These are phyloP conservation scores for Circinella minor DNA, from an alignment of 371 early-diverging fungal genomes.

Conservation along the genomic window DNA sequence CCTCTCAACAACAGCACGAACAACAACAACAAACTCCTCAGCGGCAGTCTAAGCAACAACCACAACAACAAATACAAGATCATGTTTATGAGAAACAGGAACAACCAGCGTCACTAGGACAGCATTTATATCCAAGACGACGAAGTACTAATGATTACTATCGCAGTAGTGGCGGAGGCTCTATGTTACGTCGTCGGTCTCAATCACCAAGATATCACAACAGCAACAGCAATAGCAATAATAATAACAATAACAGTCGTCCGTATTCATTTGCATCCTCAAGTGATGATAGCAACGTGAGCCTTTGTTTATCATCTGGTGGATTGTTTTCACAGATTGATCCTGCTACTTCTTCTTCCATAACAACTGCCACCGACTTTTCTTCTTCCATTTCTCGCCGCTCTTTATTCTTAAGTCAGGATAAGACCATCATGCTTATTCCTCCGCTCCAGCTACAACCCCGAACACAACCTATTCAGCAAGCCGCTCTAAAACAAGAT, in stretches of 20 bases:
- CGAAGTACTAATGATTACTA: not conserved
- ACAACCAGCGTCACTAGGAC: not conserved
- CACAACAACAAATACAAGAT: not conserved
- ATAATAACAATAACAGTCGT: not conserved
- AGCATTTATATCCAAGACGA: slow-evolving; percentile 4
- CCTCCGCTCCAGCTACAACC: slow-evolving; percentile 10
- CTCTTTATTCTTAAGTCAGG: slow-evolving; percentile 16
- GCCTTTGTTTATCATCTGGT: slow-evolving; percentile 19
- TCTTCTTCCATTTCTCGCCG: slow-evolving; percentile 26
- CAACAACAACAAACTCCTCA: not conserved
- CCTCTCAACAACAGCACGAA: not conserved
- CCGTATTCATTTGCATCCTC: not conserved
- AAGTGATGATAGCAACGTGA: slow-evolving; percentile 4
- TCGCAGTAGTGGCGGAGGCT: not conserved
- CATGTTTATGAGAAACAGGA: not conserved
- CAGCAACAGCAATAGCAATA: too few species aligned
- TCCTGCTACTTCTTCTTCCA: slow-evolving; percentile 24
- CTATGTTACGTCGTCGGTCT: not conserved
- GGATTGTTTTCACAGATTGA: slow-evolving; percentile 40
- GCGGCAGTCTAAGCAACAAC: not conserved
- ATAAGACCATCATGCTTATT: slow-evolving; percentile 17
- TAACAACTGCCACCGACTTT: slow-evolving; percentile 26
- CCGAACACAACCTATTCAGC: not conserved
- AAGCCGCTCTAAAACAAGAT: not conserved
- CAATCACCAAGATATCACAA: not conserved